phyloP scores from a whole-genome alignment of 331 rosid species.

The Malus hybrid region DNA sequence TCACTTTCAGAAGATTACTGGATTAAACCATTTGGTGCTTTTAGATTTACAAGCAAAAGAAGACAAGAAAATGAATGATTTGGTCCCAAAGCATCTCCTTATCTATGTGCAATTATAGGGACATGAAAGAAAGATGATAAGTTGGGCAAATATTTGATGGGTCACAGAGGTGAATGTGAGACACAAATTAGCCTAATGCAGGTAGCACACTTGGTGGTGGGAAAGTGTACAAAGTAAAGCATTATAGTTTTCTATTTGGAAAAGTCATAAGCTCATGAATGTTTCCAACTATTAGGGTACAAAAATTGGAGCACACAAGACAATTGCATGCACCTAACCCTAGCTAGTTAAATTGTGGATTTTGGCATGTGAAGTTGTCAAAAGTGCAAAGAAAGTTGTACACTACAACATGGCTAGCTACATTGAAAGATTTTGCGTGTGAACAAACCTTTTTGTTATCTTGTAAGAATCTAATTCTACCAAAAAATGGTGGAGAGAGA shows the following conservation, averaged over 20 bases:
- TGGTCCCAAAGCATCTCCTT: background rate
- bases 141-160: slow-evolving; percentile 7
- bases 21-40: background rate
- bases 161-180: slow-evolving; percentile 27
- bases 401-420: slow-evolving; percentile 18
- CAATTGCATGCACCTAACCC: background rate
- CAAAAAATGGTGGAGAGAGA: slow-evolving; percentile 15
- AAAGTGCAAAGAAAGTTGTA: slow-evolving; percentile 16
- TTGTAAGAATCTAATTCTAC: slow-evolving; percentile 32
- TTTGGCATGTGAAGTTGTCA: slow-evolving; percentile 41
- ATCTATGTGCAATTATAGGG: background rate
- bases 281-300: background rate
- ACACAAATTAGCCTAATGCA: background rate
- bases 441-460: slow-evolving; percentile 39
- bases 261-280: slow-evolving; percentile 10
- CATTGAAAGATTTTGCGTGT: slow-evolving; percentile 21
- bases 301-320: background rate
- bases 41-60: background rate
- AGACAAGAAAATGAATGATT: background rate
- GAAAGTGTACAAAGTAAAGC: background rate
- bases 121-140: background rate
- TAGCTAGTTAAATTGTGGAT: slow-evolving; percentile 19
- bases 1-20: background rate
- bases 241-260: background rate
- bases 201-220: slow-evolving; percentile 3